phyloP scores from a whole-genome alignment of 345 rosid genomes.

The Citrus medica region DNA sequence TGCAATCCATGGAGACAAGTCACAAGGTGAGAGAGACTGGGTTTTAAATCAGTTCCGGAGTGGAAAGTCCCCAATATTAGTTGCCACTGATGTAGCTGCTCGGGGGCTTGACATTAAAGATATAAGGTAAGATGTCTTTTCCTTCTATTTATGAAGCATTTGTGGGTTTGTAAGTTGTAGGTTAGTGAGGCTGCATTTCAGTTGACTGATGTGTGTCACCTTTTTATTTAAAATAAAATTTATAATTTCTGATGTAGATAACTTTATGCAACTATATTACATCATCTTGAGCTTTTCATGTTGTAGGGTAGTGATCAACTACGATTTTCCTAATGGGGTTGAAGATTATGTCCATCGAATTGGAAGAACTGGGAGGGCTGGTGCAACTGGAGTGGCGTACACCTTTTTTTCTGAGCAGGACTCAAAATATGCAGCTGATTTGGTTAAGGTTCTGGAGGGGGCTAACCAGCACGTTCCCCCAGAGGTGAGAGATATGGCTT shows the following conservation, averaged over 20 bases:
- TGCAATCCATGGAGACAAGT: slow-evolving; percentile 94
- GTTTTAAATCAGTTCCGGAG: slow-evolving; percentile 82
- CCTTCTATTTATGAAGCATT: neutral
- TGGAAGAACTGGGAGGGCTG: slow-evolving; percentile 98
- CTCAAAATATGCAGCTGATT: slow-evolving; percentile 78
- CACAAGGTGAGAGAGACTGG: slow-evolving; percentile 97
- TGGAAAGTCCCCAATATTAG: slow-evolving; percentile 77
- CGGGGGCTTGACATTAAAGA: slow-evolving; percentile 96
- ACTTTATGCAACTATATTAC: neutral
- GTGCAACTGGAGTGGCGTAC: slow-evolving; percentile 91
- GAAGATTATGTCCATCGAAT: slow-evolving; percentile 99
- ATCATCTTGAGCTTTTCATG: slow-evolving; percentile 8
- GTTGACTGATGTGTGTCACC: neutral
- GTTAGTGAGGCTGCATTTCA: neutral
- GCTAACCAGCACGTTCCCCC: slow-evolving; percentile 92
- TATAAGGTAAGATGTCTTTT: slow-evolving; percentile 47
- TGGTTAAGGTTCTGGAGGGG: slow-evolving; percentile 86
- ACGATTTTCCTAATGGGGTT: slow-evolving; percentile 87
- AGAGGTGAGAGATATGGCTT: slow-evolving; percentile 79
- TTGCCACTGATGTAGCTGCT: slow-evolving; percentile 99
- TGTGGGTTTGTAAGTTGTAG: neutral
- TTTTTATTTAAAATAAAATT: neutral
- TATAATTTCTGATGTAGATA: neutral
- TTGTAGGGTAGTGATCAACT: slow-evolving; percentile 88
- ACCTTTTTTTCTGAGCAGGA: slow-evolving; percentile 96